Conservation (phyloP, 2,329 filamentous ascomycete genomes). For the Gnomoniopsis smithogilvyi region DNA sequence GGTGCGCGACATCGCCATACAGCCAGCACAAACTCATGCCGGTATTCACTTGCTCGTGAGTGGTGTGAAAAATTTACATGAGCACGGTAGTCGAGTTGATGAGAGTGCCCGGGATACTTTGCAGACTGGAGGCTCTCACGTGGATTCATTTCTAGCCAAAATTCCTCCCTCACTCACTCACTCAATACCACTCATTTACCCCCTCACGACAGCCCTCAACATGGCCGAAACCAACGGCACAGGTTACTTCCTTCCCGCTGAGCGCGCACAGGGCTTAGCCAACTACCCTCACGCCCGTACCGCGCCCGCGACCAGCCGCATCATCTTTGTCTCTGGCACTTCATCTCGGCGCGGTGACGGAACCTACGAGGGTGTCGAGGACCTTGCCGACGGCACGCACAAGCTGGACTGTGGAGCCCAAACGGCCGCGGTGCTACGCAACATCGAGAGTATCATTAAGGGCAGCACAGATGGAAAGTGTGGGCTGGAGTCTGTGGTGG, state of each 20-base stretch:
- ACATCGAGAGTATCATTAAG: constrained; percentile 28
- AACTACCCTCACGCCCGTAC: constrained; percentile 33
- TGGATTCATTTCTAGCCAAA: no score
- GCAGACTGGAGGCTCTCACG: background rate
- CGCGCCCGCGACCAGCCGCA: constrained; percentile 22
- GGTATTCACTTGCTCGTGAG: background rate
- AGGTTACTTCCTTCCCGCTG: constrained; percentile 27
- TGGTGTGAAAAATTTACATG: background rate
- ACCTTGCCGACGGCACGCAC: constrained; percentile 23
- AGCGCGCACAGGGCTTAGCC: constrained; percentile 29
- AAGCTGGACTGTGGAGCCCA: constrained; percentile 28
- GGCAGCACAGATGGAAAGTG: constrained; percentile 27
- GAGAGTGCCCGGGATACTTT: no score
- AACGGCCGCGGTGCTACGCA: constrained; percentile 30
- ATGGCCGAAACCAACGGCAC: constrained; percentile 25
- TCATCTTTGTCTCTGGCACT: constrained; percentile 30
- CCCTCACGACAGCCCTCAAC: background rate
- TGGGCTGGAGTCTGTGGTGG: constrained; percentile 30
- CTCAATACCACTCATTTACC: background rate
- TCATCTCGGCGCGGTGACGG: constrained; percentile 32
- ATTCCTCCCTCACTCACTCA: background rate
- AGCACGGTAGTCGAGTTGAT: background rate
- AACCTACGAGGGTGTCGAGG: constrained; percentile 29
- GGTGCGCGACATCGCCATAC: background rate
- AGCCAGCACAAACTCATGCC: background rate